These are phyloP conservation scores for Plasmodium cynomolgi DNA, from an alignment of 169 alveolate species.

Conservation along the genomic window DNA sequence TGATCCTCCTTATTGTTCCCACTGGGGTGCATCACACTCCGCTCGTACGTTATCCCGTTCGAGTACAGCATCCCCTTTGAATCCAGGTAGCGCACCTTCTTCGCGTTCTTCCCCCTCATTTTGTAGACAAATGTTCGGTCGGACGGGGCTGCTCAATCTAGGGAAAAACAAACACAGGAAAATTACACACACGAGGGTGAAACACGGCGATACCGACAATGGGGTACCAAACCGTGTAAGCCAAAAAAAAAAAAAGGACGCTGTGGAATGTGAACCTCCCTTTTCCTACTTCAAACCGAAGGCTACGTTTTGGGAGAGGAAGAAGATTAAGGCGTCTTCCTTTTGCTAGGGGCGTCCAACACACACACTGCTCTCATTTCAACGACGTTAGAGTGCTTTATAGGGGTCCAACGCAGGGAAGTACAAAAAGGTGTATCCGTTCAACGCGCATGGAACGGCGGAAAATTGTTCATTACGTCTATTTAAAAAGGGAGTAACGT, in stretches of 20 bases:
- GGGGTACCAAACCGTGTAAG: background rate
- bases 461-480: background rate
- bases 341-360: background rate
- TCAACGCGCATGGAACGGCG: background rate
- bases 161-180: background rate
- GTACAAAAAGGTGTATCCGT: background rate
- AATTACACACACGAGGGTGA: background rate
- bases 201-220: background rate
- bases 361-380: background rate
- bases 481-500: background rate
- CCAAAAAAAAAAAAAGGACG: background rate
- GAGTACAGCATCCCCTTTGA: constrained; percentile 57
- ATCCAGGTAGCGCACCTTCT: constrained; percentile 51
- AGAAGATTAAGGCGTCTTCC: background rate
- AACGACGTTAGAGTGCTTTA: background rate
- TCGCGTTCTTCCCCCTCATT: constrained; percentile 23
- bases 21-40: background rate
- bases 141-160: background rate
- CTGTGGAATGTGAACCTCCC: background rate
- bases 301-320: background rate
- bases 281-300: background rate
- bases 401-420: background rate
- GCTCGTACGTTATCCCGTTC: constrained; percentile 22
- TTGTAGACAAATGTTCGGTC: background rate
- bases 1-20: background rate